These are phyloP conservation scores for Colletotrichum orbiculare DNA, from an alignment of 2,329 filamentous ascomycete species.

Conservation along the genomic window DNA sequence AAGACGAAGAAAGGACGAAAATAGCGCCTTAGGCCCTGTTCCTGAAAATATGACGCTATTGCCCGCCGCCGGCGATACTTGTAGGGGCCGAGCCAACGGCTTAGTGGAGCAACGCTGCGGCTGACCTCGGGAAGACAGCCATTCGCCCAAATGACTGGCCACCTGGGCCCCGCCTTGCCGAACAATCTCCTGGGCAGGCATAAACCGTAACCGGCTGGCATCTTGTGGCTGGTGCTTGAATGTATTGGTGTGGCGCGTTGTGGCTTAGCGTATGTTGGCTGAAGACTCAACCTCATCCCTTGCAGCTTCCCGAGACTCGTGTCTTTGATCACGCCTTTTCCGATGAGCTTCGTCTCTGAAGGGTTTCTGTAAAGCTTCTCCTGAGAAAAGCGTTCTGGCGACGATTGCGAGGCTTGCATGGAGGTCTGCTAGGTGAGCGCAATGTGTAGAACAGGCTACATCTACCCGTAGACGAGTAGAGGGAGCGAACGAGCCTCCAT, in stretches of 20 bases:
- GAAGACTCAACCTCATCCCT: constrained; percentile 10
- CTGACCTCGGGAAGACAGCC: constrained; percentile 20
- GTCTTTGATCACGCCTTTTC: too few species aligned
- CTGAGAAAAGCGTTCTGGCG: too few species aligned
- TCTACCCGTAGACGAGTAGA: too few species aligned
- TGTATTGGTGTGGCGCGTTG: constrained; percentile 1
- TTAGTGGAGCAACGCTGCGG: constrained; percentile 13
- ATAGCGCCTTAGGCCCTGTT: constrained; percentile 5
- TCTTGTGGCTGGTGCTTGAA: background rate
- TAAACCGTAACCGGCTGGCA: too few species aligned
- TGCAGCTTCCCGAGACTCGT: too few species aligned
- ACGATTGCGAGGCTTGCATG: too few species aligned
- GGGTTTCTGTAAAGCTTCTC: too few species aligned
- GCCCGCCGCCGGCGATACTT: constrained; percentile 31
- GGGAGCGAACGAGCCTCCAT: too few species aligned
- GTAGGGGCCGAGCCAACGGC: constrained; percentile 30
- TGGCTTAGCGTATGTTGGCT: background rate
- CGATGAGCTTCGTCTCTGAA: too few species aligned
- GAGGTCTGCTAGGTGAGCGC: too few species aligned
- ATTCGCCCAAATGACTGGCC: background rate
- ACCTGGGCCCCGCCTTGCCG: constrained; percentile 4
- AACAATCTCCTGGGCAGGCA: constrained; percentile 9
- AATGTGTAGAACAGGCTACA: too few species aligned
- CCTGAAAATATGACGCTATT: constrained; percentile 34
- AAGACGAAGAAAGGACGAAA: constrained; percentile 10